These are phyloP conservation scores for Debaryomyces subglobosus DNA, from an alignment of 1,139 yeast genomes.

Conservation along the genomic window DNA sequence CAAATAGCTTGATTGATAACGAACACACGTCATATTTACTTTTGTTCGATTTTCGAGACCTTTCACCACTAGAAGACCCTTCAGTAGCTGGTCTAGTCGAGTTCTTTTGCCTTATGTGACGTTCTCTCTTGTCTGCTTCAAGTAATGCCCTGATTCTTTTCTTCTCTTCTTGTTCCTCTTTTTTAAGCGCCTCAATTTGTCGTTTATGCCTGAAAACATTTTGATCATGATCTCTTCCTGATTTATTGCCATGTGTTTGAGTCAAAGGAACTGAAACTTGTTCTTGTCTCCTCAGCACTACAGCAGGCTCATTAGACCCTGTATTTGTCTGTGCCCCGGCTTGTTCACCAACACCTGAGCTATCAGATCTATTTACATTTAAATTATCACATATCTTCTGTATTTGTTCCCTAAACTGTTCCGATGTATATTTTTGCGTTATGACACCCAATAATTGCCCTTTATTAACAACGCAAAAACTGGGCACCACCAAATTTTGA, in stretches of 20 bases:
- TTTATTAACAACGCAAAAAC: constrained; percentile 49
- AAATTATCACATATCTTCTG: constrained; percentile 13
- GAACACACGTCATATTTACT: constrained; percentile 30
- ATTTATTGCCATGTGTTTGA: neutral
- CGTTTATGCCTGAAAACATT: constrained; percentile 40
- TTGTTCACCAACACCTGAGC: neutral
- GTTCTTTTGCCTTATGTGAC: constrained; percentile 18
- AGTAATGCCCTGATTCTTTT: constrained; percentile 55
- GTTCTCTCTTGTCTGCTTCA: constrained; percentile 55
- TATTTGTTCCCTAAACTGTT: constrained; percentile 29
- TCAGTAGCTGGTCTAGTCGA: neutral
- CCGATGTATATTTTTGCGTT: constrained; percentile 26
- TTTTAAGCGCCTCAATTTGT: constrained; percentile 37
- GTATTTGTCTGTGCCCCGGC: neutral
- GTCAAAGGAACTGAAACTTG: neutral
- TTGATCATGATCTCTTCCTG: neutral
- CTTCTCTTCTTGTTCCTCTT: constrained; percentile 49
- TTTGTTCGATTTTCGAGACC: neutral
- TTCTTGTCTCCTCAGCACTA: neutral
- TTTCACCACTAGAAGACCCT: neutral
- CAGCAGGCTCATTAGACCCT: neutral
- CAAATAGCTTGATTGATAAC: constrained; percentile 54
- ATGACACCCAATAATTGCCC: constrained; percentile 51
- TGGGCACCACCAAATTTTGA: constrained; percentile 48
- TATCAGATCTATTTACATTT: neutral